Conservation (phyloP, 2,329 filamentous ascomycete species). For the Lizonia empirigonia region DNA sequence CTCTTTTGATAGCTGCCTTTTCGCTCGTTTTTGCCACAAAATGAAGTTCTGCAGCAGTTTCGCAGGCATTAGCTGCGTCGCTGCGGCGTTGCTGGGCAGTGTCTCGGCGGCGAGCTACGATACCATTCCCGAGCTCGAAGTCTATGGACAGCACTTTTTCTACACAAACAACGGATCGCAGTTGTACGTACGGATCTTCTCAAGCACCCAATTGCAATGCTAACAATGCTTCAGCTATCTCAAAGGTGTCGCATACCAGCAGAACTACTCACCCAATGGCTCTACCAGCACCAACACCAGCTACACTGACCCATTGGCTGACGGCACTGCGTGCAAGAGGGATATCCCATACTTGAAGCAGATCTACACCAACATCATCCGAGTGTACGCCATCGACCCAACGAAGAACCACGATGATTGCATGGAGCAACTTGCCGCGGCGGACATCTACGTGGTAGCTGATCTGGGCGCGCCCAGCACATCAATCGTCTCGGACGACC, state of each 20-base stretch:
- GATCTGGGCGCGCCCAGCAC: slow-evolving; percentile 65
- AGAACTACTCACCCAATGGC: slow-evolving; percentile 46
- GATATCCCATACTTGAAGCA: slow-evolving; percentile 82
- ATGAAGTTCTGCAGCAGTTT: slow-evolving; percentile 11
- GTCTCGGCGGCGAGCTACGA: slow-evolving; percentile 39
- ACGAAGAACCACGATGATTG: slow-evolving; percentile 74
- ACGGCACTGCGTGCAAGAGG: slow-evolving; percentile 72
- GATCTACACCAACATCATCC: slow-evolving; percentile 87
- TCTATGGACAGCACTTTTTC: slow-evolving; percentile 83
- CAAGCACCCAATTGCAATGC: background rate
- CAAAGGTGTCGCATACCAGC: slow-evolving; percentile 93
- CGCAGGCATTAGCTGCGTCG: slow-evolving; percentile 8
- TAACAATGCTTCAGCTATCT: slow-evolving; percentile 65
- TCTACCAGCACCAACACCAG: slow-evolving; percentile 46
- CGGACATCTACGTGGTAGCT: slow-evolving; percentile 92
- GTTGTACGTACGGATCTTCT: slow-evolving; percentile 52
- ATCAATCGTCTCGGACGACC: slow-evolving; percentile 82
- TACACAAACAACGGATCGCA: slow-evolving; percentile 80
- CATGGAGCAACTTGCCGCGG: slow-evolving; percentile 79
- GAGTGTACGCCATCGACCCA: slow-evolving; percentile 90
- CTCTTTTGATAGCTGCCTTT: slow-evolving; percentile 8
- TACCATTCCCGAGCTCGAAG: slow-evolving; percentile 40
- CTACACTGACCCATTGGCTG: slow-evolving; percentile 84
- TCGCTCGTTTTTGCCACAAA: slow-evolving; percentile 11
- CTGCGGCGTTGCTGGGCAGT: slow-evolving; percentile 23